Conservation (phyloP, 148 eudicot species). For the Selenicereus undatus region DNA sequence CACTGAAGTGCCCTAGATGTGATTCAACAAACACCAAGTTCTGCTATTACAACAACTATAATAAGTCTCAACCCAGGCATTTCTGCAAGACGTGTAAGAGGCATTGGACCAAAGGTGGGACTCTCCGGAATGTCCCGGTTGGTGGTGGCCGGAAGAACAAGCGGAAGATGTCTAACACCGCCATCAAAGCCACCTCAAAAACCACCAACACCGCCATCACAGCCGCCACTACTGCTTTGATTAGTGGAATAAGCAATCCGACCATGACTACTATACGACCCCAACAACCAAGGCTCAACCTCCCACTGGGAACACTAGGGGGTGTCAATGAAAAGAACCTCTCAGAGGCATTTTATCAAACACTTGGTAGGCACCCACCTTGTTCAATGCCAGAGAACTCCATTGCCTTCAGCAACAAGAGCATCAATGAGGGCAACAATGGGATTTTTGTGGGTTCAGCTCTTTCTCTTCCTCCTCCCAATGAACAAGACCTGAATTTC, state of each 20-base stretch:
- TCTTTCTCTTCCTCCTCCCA: constrained; percentile 14
- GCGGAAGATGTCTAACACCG: constrained; percentile 40
- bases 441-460: constrained; percentile 25
- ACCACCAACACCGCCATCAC: neutral
- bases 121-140: constrained; percentile 82
- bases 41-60: constrained; percentile 93
- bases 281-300: constrained; percentile 18
- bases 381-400: constrained; percentile 13
- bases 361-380: constrained; percentile 20
- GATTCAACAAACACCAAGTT: constrained; percentile 78
- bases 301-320: constrained; percentile 12
- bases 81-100: constrained; percentile 87
- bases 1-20: constrained; percentile 74
- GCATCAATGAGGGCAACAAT: constrained; percentile 11
- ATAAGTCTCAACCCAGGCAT: constrained; percentile 85
- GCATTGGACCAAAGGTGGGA: constrained; percentile 98
- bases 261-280: constrained; percentile 15
- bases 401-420: constrained; percentile 20
- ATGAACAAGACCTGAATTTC: constrained; percentile 33
- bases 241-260: constrained; percentile 11
- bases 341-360: constrained; percentile 27
- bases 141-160: constrained; percentile 93
- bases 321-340: constrained; percentile 25
- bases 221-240: constrained; percentile 7
- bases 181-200: constrained; percentile 28